Percentiles rank a stretch among this genome's conserved stretches.
Evolutionary conservation across 192 early-diverging fungal species (phyloP).

Genomic region (Coemansia sp.): DNA sequence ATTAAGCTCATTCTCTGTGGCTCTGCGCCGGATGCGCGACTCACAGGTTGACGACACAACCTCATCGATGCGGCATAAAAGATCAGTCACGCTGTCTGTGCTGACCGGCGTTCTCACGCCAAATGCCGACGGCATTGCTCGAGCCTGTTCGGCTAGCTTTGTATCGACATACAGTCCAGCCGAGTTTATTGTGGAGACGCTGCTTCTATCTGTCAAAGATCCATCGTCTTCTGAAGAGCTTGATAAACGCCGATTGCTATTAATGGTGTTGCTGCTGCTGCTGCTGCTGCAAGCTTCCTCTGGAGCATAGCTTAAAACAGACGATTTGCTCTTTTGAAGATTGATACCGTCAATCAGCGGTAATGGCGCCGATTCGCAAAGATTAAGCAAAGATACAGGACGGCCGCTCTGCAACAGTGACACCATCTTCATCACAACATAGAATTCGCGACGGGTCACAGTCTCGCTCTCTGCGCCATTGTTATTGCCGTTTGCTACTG

Average conservation of each 20-base stretch:
- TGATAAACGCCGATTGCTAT: not conserved
- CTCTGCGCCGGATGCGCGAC: constrained; percentile 8
- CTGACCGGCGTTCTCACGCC: constrained; percentile 15
- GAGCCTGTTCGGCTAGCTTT: constrained; percentile 13
- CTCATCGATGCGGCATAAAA: constrained; percentile 33
- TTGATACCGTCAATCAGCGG: constrained; percentile 23
- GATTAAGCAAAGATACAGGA: constrained; percentile 13
- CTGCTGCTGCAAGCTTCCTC: constrained; percentile 1
- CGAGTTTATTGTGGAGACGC: not conserved
- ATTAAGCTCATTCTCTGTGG: constrained; percentile 4
- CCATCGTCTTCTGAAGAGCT: not conserved
- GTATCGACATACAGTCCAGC: constrained; percentile 14
- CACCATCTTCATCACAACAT: constrained; percentile 34
- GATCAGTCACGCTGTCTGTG: constrained; percentile 39
- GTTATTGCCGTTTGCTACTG: not conserved
- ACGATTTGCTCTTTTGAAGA: constrained; percentile 6
- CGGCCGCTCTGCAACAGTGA: constrained; percentile 26
- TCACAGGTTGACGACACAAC: constrained; percentile 10
- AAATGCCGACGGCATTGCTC: not conserved
- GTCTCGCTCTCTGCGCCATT: constrained; percentile 2
- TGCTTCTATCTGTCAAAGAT: not conserved
- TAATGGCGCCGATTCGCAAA: constrained; percentile 18
- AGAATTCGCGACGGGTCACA: constrained; percentile 29
- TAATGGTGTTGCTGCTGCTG: not conserved
- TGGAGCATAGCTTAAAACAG: constrained; percentile 2